Conservation (phyloP, 768 basidiomycete species). For the Trametes meyenii region DNA sequence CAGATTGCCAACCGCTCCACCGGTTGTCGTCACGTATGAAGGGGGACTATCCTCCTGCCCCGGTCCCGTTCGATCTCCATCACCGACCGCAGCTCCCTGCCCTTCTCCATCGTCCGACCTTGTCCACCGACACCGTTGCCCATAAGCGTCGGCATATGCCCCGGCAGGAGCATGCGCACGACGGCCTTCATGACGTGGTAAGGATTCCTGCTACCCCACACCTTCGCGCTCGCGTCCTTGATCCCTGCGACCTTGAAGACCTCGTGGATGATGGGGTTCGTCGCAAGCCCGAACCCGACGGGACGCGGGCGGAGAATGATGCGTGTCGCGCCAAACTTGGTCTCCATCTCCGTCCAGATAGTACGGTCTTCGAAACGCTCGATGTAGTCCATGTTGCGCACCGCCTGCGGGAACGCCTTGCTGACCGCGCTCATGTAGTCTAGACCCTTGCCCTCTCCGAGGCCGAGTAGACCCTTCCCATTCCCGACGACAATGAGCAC, state of each 20-base stretch:
- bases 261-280: constrained; percentile 87
- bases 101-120: constrained; percentile 73
- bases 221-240: constrained; percentile 92
- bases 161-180: constrained; percentile 82
- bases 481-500: constrained; percentile 77
- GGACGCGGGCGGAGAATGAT: constrained; percentile 81
- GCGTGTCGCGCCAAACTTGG: constrained; percentile 83
- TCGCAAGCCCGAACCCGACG: constrained; percentile 89
- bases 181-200: constrained; percentile 86
- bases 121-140: constrained; percentile 81
- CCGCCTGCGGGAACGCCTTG: constrained; percentile 68
- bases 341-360: constrained; percentile 87
- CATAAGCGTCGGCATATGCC: constrained; percentile 77
- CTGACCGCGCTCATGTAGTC: constrained; percentile 54
- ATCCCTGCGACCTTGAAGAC: constrained; percentile 93
- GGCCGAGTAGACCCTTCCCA: constrained; percentile 80
- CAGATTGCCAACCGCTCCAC: constrained; percentile 4
- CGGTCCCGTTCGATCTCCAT: constrained; percentile 79
- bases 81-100: constrained; percentile 68
- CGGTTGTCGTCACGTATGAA: constrained; percentile 34
- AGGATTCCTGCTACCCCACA: constrained; percentile 90
- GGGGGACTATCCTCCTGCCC: constrained; percentile 74
- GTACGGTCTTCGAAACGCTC: constrained; percentile 94
- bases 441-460: constrained; percentile 78
- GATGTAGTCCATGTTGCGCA: constrained; percentile 90